A percentile compares a stretch with the other conserved stretches of the same genome.
Evolutionary conservation across 345 rosid genomes (phyloP).

Genomic region (Streptanthus diversifolius): DNA sequence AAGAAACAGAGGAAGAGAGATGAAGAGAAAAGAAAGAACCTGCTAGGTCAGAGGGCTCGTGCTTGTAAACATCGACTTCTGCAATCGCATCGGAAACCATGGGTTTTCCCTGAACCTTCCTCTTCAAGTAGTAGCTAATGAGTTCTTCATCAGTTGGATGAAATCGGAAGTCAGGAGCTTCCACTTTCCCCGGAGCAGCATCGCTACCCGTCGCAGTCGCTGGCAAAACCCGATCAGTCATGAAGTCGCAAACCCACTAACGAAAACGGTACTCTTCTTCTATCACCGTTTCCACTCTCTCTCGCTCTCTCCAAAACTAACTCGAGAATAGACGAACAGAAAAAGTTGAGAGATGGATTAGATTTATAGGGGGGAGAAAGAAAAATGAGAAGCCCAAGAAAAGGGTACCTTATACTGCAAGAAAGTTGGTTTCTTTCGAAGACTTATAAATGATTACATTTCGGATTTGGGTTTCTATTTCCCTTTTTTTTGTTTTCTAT

Average conservation of each 20-base stretch:
- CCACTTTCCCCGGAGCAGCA: background rate
- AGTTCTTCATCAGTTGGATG: background rate
- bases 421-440: background rate
- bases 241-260: background rate
- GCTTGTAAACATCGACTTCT: conserved; percentile 32
- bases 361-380: background rate
- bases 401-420: background rate
- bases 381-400: background rate
- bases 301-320: background rate
- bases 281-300: background rate
- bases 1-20: background rate
- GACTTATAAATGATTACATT: background rate
- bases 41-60: conserved; percentile 70
- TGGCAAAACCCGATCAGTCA: background rate
- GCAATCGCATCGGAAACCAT: background rate
- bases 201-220: background rate
- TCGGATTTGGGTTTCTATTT: background rate
- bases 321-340: background rate
- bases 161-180: background rate
- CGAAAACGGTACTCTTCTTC: background rate
- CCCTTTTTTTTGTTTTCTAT: no score
- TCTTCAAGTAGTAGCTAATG: background rate
- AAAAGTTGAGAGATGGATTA: background rate
- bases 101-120: background rate
- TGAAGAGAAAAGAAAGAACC: conserved; percentile 28